Base-by-base conservation (phyloP, 2,329 filamentous ascomycete species). In the Colletotrichum tropicale region DNA sequence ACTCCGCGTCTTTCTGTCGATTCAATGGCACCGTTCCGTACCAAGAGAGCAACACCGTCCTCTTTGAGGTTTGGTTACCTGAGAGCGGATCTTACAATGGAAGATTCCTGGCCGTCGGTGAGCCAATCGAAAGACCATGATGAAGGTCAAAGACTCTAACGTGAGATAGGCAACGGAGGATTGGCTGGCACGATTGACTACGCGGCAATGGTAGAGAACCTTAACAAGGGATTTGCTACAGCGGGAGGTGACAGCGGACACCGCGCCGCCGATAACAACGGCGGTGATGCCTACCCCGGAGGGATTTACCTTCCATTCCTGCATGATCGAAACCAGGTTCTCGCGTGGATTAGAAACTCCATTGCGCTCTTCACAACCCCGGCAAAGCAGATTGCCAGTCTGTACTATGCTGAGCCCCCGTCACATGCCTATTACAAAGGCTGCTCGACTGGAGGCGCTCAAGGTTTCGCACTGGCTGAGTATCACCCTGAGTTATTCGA, bases 291-390 rank as follows among this genome's bases (percentile, higher is more conserved):
- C 1, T 74, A 70, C n/a, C 71, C 71, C 0, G 71, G 71, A 2
- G 71, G 71, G 1, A 62, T 74, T 3, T 8, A 32, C 10, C 36
- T 74, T 0, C 71, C 71, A 0, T 74, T 70, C 28, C 71, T 74
- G 3, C 71, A 48, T 15, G 71, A 74, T 9, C 32, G 18, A 6
- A 70, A 74, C 43, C 71, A 74, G 34, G 66, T 74, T 8, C 58
- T 74, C n/a, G 71, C 71, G 3, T 74, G 71, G 71, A 74, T 74
- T 6, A 60, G 71, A 3, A 70, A 74, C 43, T 74, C 71, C 0
- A 65, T 74, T 12, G 71, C 71, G 24, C 43, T 74, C 3, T 70
- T 70, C 43, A 70, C 71, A 3, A 8, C 71, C 5, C 38, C 66
- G 1, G 71, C 71, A 2, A 74, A 48, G 48, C 26, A 26, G 2